phyloP scores from a whole-genome alignment of 257 asterid species.

The Nicotiana undulata region DNA sequence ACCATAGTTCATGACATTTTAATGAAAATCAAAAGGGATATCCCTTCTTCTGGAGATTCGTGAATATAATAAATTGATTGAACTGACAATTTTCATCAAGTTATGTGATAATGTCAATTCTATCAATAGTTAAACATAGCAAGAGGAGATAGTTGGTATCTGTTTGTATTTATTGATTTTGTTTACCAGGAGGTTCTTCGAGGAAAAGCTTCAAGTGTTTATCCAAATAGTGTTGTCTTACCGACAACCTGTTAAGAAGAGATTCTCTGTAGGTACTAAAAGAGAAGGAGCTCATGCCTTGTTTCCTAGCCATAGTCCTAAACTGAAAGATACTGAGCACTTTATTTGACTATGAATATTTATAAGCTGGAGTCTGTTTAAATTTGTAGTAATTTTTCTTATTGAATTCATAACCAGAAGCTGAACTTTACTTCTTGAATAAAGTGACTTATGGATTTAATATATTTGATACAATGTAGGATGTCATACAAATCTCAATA shows the following conservation, averaged over 20 bases:
- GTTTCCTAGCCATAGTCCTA: neutral
- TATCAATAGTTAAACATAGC: neutral
- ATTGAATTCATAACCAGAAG: neutral
- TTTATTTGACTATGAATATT: neutral
- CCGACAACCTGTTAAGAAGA: neutral
- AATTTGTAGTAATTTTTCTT: neutral
- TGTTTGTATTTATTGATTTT: neutral
- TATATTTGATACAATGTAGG: constrained; percentile 39
- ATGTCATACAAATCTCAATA: constrained; percentile 52
- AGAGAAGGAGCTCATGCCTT: neutral
- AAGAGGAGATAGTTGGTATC: neutral
- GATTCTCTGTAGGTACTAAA: neutral
- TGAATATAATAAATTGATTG: neutral
- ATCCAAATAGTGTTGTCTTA: neutral
- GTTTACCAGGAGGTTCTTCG: neutral
- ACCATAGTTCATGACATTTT: neutral
- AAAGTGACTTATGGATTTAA: neutral
- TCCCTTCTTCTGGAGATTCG: neutral
- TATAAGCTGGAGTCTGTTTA: neutral
- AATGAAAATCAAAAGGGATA: neutral
- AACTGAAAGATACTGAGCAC: neutral
- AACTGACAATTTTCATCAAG: neutral
- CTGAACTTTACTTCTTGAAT: neutral
- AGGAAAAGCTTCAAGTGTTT: neutral
- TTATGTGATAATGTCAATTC: no score